Percentiles rank a stretch among this genome's conserved stretches.
These are phyloP conservation scores for Nematocida major DNA, from an alignment of 371 early-diverging fungal species.

Conservation along the genomic window DNA sequence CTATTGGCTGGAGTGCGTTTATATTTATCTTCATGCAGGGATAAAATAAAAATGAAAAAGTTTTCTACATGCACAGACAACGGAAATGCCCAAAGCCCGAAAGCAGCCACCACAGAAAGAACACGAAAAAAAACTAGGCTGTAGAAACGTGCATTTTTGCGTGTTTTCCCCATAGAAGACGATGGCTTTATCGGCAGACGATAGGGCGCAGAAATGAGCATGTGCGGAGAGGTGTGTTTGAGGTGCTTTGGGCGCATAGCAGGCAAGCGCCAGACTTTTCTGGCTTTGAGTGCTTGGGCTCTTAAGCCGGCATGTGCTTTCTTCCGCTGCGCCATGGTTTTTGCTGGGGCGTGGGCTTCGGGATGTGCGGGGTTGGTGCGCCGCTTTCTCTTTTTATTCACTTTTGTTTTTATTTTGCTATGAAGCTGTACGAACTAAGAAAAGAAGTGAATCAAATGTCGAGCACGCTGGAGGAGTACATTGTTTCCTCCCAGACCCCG, in stretches of 20 bases:
- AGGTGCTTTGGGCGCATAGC: too few relatives aligned
- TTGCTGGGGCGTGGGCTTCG: too few relatives aligned
- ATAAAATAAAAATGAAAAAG: slow-evolving; percentile 48
- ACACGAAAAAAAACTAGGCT: neutral
- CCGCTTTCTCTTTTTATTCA: neutral
- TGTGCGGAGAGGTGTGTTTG: too few relatives aligned
- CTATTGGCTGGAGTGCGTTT: slow-evolving; percentile 29
- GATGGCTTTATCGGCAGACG: too few relatives aligned
- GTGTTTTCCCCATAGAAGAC: too few relatives aligned
- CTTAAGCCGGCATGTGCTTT: too few relatives aligned
- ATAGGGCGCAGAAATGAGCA: too few relatives aligned
- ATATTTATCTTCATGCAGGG: slow-evolving; percentile 40
- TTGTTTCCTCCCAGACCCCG: neutral
- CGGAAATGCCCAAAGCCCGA: neutral
- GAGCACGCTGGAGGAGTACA: slow-evolving; percentile 1
- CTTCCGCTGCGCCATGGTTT: too few relatives aligned
- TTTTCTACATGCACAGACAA: neutral
- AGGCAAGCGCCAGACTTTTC: too few relatives aligned
- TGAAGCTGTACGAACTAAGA: slow-evolving; percentile 20
- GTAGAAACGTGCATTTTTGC: too few relatives aligned
- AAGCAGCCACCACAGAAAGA: too few relatives aligned
- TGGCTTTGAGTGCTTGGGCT: too few relatives aligned
- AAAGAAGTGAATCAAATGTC: neutral
- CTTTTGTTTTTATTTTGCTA: slow-evolving; percentile 4
- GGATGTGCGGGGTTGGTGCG: neutral